Evolutionary conservation across 164 flowering plant species (phyloP).

Genomic region (Annona cherimola): DNA sequence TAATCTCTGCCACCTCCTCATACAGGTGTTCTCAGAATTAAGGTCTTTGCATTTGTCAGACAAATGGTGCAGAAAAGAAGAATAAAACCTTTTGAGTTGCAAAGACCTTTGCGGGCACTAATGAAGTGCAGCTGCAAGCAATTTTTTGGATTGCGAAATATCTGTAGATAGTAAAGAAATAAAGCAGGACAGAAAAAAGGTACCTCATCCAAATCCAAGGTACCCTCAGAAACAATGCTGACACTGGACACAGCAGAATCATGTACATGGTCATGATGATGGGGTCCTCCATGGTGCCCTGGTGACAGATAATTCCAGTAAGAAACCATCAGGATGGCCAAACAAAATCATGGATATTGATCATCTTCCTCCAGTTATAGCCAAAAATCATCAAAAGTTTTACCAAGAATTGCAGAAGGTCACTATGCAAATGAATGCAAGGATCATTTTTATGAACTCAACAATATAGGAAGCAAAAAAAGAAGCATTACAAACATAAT

Average conservation of each 20-base stretch:
- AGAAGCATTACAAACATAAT: not conserved
- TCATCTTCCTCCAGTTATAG: no score
- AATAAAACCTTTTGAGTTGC: no score
- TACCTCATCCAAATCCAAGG: constrained; percentile 95
- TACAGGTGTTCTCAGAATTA: not conserved
- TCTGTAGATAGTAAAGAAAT: not conserved
- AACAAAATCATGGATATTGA: no score
- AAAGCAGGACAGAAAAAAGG: not conserved
- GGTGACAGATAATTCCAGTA: constrained; percentile 6
- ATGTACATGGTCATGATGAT: constrained; percentile 73
- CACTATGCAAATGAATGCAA: no score
- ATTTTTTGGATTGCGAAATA: not conserved
- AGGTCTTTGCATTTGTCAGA: not conserved
- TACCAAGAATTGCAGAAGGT: no score
- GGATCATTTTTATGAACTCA: not conserved
- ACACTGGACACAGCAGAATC: constrained; percentile 94
- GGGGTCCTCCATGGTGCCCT: constrained; percentile 43
- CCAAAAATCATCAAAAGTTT: no score
- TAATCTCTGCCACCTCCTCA: not conserved
- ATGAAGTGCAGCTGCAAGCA: not conserved
- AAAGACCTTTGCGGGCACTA: no score
- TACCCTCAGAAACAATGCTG: constrained; percentile 82
- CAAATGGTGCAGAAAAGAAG: no score
- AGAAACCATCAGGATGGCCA: not conserved
- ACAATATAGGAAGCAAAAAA: not conserved